Evolutionary conservation across 139 green algal genomes (phyloP), one percentile per base, ranked within the genome.

Genomic region (Tetraselmis striata): DNA sequence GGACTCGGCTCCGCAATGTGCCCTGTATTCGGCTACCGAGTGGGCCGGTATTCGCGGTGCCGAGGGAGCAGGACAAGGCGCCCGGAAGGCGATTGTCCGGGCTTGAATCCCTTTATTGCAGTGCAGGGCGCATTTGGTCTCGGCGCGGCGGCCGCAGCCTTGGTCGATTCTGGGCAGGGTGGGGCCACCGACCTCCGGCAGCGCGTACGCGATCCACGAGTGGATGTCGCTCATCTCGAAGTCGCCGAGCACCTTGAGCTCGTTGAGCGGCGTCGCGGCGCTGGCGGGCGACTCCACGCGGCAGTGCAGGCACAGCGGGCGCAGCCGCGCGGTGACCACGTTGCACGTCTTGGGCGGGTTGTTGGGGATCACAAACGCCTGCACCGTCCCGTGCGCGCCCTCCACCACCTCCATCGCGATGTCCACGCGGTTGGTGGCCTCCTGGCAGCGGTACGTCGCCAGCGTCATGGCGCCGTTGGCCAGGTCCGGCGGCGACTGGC

Each of bases 361-460:
- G 79, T 86, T 79, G 25, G 91, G 89, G 32, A 94, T 85, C 32
- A 93, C 74, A 76, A 85, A 89, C 26, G 77, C 77, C 81, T 85
- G 78, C 31, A 89, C 30, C 11, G n/a, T 81, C 32, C 83, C 86
- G 32, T 80, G 77, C 30, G 83, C 76, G 30, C 86, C 86, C 77
- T 89, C 86, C 29, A 83, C 81, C 24, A 81, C 79, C 30, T 77
- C 59, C 77, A 88, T 80, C 27, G n/a, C n/a, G 1, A 88, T 77
- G 22, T 81, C 79, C 59, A 84, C 77, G 1, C 89, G 84, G 82
- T 86, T 90, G 30, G 89, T 92, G 23, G 83, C 78, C 67, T 94
- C 90, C 84, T 94, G 89, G 83, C 86, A 92, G 86, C 91, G 88
- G 88, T 94, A 95, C 0, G 92, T 94, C 27, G 91, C 92, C 0